Evolutionary conservation across 2,329 filamentous ascomycete genomes (phyloP).

Genomic region (Neurospora crassa): DNA sequence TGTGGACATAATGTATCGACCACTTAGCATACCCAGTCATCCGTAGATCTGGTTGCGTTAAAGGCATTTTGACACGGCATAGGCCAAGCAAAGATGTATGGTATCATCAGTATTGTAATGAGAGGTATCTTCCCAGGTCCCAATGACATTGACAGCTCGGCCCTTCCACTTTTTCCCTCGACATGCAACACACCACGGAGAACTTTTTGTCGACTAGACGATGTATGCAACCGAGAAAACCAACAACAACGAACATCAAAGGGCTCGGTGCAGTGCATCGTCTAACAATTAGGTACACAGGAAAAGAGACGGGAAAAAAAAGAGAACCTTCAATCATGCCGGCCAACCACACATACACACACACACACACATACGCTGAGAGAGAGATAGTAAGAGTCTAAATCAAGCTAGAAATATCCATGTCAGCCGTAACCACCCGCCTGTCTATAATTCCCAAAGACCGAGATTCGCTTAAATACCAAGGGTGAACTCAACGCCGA

Average conservation of each 20-base stretch:
- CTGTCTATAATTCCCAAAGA: background rate
- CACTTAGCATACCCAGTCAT: background rate
- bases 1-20: background rate
- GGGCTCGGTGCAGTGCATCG: background rate
- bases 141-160: background rate
- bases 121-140: background rate
- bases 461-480: slow-evolving; percentile 58
- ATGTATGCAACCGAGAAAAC: background rate
- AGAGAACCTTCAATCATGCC: background rate
- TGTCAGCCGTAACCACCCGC: slow-evolving; percentile 1
- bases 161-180: background rate
- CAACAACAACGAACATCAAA: background rate
- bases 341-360: background rate
- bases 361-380: background rate
- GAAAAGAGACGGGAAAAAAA: background rate
- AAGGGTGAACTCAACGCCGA: slow-evolving; percentile 89
- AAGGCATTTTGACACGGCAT: background rate
- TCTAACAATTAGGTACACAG: background rate
- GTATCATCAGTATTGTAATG: background rate
- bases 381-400: background rate
- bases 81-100: background rate
- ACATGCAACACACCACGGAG: background rate
- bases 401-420: background rate
- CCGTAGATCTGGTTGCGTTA: background rate
- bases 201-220: background rate